phyloP scores from a whole-genome alignment of 768 basidiomycete species.

The Lactifluus subvellereus region DNA sequence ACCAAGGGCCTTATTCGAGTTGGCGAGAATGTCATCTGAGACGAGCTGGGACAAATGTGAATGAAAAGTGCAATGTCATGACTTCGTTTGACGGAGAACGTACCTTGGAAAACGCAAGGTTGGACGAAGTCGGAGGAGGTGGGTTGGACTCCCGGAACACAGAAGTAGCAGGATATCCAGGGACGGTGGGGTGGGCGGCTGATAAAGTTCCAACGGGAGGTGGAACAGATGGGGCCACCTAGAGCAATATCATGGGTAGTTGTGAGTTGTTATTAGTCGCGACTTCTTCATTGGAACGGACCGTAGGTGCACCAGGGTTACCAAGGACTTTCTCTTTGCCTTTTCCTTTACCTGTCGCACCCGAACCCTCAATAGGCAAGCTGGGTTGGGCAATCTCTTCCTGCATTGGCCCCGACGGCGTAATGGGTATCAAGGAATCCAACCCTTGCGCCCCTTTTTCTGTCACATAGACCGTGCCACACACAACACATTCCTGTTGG shows the following conservation, averaged over 20 bases:
- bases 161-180: background rate
- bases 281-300: conserved; percentile 1
- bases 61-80: background rate
- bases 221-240: conserved; percentile 3
- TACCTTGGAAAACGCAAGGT: conserved; percentile 1
- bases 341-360: conserved; percentile 6
- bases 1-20: conserved; percentile 13
- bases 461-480: conserved; percentile 21
- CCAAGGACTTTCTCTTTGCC: conserved; percentile 8
- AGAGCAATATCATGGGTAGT: background rate
- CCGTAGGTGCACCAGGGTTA: background rate
- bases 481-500: conserved; percentile 25
- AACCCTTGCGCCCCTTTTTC: conserved; percentile 13
- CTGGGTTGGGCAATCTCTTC: background rate
- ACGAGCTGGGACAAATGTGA: background rate
- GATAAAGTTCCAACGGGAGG: background rate
- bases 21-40: background rate
- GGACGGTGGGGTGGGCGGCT: background rate
- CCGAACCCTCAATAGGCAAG: background rate
- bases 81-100: background rate
- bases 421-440: conserved; percentile 4
- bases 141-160: background rate
- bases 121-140: background rate
- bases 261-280: background rate
- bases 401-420: background rate